Base-by-base conservation (phyloP, 2,329 filamentous ascomycete species). In the Apiospora kogelbergensis region DNA sequence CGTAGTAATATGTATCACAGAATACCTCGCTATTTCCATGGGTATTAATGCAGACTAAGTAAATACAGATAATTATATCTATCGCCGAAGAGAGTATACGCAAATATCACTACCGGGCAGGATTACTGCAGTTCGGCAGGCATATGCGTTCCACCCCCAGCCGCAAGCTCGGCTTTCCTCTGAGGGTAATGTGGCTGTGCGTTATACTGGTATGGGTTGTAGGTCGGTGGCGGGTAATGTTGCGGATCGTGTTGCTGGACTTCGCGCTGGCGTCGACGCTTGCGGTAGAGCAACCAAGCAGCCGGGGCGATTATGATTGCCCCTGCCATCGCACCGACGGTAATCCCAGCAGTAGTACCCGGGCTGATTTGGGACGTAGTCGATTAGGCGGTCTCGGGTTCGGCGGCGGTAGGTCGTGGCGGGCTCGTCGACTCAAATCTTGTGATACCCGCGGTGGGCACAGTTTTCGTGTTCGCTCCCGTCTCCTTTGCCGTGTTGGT, bases 201-300 rank as follows among this genome's bases (percentile, higher is more conserved):
- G 20, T 24, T 15, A 30, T 45, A 11, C 37, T 22, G 30, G n/a
- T 17, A n/a, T 22, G 20, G 40, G 33, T 6, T 26, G 22, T n/a
- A 65, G 33, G 33, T 41, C 22, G 40, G 20, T 24, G 33, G 20
- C 15, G 40, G 22, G 7, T 37, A 40, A 13, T 26, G 22, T 41
- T 20, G 63, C 63, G 63, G 33, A 20, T 41, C 37, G 63, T 45
- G n/a, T 44, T 63, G 24, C 24, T 53, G 24, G 24, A 30, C 46
- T 26, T 11, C 22, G 57, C 6, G 63, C 37, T 10, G 63, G 24
- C 41, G n/a, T n/a, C n/a, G n/a, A 30, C 63, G 37, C 22, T 33
- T 42, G 41, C 63, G 63, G 41, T 65, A 65, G 41, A 46, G 24
- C 15, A 65, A 13, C 41, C 63, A 65, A n/a, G 41, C 63, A 11